Percentiles rank a stretch among this genome's conserved stretches.
phyloP scores from a whole-genome alignment of 164 flowering plant species.

The Nelumbo lutea region DNA sequence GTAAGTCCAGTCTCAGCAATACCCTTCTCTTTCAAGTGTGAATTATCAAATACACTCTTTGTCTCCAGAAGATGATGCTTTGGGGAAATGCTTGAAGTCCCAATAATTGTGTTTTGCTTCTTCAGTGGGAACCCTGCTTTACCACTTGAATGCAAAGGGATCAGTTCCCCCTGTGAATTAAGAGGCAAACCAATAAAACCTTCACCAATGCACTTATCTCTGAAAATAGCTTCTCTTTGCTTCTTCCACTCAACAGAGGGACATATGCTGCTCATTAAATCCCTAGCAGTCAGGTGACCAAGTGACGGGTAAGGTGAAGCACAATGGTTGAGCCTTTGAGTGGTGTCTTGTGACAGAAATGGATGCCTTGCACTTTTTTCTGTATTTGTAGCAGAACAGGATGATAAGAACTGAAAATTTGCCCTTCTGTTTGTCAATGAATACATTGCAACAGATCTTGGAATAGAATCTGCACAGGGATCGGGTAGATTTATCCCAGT shows the following conservation, averaged over 20 bases:
- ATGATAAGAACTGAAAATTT: constrained; percentile 19
- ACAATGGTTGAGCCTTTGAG: constrained; percentile 9
- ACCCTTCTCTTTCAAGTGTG: constrained; percentile 19
- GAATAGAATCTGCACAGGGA: constrained; percentile 15
- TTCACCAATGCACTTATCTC: constrained; percentile 20
- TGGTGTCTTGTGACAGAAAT: constrained; percentile 8
- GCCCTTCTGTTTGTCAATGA: constrained; percentile 12
- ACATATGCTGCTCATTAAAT: constrained; percentile 17
- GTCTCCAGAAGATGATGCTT: constrained; percentile 12
- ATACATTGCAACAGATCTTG: constrained; percentile 16
- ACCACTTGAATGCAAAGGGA: constrained; percentile 31
- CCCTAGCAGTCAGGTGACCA: constrained; percentile 22
- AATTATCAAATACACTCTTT: constrained; percentile 6
- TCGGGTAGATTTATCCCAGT: constrained; percentile 16
- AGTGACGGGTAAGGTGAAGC: constrained; percentile 18
- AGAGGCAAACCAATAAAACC: constrained; percentile 57
- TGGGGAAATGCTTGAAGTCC: constrained; percentile 22
- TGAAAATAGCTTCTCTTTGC: constrained; percentile 15
- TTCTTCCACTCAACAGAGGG: constrained; percentile 27
- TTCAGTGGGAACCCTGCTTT: constrained; percentile 22
- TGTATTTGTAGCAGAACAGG: constrained; percentile 14
- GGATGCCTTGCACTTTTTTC: constrained; percentile 18
- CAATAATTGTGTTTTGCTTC: constrained; percentile 12
- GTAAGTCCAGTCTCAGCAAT: constrained; percentile 16
- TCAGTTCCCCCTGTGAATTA: constrained; percentile 61